These are phyloP conservation scores for Arxiozyma slooffiae DNA, from an alignment of 1,139 yeast genomes.

Conservation along the genomic window DNA sequence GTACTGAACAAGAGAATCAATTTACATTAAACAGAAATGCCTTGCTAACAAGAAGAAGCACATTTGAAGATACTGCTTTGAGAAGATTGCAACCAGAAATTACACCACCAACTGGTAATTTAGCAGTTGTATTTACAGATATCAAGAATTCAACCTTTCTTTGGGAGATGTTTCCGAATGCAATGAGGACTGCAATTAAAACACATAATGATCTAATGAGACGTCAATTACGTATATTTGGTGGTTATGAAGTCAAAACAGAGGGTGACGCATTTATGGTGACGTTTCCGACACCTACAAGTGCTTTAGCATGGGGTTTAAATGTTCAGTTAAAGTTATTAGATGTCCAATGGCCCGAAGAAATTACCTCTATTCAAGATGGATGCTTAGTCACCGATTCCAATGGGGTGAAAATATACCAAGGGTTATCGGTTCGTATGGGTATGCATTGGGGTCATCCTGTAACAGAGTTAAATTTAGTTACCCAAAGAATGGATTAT, in stretches of 20 bases:
- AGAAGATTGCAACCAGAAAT: slow-evolving; percentile 86
- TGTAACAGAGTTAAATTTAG: slow-evolving; percentile 88
- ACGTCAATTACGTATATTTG: slow-evolving; percentile 80
- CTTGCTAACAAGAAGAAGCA: slow-evolving; percentile 36
- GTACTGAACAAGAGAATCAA: slow-evolving; percentile 39
- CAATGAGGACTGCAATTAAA: slow-evolving; percentile 94
- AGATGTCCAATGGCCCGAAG: slow-evolving; percentile 92
- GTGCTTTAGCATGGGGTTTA: slow-evolving; percentile 90
- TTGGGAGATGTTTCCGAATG: slow-evolving; percentile 89
- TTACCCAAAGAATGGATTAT: slow-evolving; percentile 95
- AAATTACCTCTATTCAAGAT: slow-evolving; percentile 73
- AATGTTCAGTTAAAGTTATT: slow-evolving; percentile 79
- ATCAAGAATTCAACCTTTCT: slow-evolving; percentile 85
- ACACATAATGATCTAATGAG: slow-evolving; percentile 92
- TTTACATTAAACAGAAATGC: slow-evolving; percentile 31
- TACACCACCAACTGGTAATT: slow-evolving; percentile 87
- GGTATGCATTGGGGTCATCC: slow-evolving; percentile 98
- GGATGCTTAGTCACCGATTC: slow-evolving; percentile 77
- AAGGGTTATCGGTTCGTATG: slow-evolving; percentile 94
- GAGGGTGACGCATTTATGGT: slow-evolving; percentile 99
- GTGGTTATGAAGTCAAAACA: slow-evolving; percentile 96
- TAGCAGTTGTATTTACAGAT: slow-evolving; percentile 95
- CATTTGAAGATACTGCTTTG: slow-evolving; percentile 65
- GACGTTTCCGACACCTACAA: slow-evolving; percentile 87
- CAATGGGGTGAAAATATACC: slow-evolving; percentile 51